Evolutionary conservation across 164 flowering plant species (phyloP).

Genomic region (Vitis riparia): DNA sequence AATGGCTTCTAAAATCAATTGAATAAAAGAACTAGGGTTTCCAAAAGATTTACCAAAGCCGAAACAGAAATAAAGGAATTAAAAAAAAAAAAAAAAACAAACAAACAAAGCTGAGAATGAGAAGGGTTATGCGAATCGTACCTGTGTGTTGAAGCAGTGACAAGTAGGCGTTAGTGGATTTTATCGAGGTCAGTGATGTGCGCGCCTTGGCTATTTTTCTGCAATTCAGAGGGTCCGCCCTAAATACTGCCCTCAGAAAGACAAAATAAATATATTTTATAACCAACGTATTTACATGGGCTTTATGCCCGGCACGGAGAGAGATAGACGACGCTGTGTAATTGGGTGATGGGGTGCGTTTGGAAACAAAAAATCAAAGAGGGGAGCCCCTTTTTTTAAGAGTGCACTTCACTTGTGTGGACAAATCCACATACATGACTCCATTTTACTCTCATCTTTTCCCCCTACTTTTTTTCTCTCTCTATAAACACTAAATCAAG

Average conservation of each 20-base stretch:
- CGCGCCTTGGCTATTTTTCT: constrained; percentile 36
- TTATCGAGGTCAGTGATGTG: constrained; percentile 17
- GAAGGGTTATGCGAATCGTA: constrained; percentile 8
- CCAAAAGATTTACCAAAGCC: not conserved
- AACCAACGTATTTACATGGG: not conserved
- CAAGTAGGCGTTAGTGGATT: constrained; percentile 24
- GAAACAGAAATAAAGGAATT: not conserved
- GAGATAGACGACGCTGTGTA: too few relatives aligned
- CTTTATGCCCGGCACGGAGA: not conserved
- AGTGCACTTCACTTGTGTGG: too few relatives aligned
- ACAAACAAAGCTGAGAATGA: not conserved
- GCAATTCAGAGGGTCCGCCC: constrained; percentile 9
- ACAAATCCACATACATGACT: too few relatives aligned
- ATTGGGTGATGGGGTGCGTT: too few relatives aligned
- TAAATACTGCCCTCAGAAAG: constrained; percentile 9
- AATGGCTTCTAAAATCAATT: constrained; percentile 5
- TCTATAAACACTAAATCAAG: too few relatives aligned
- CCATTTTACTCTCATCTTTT: too few relatives aligned
- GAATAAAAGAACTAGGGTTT: constrained; percentile 9
- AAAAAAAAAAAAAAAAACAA: not conserved
- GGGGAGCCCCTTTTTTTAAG: too few relatives aligned
- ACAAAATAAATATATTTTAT: not conserved
- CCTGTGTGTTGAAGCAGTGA: constrained; percentile 24
- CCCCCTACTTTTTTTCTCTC: too few relatives aligned
- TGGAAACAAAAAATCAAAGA: too few relatives aligned